Evolutionary conservation across 2,329 filamentous ascomycete species (phyloP), one percentile per base, ranked within the genome.

Genomic region (Aspergillus pseudoterreus): DNA sequence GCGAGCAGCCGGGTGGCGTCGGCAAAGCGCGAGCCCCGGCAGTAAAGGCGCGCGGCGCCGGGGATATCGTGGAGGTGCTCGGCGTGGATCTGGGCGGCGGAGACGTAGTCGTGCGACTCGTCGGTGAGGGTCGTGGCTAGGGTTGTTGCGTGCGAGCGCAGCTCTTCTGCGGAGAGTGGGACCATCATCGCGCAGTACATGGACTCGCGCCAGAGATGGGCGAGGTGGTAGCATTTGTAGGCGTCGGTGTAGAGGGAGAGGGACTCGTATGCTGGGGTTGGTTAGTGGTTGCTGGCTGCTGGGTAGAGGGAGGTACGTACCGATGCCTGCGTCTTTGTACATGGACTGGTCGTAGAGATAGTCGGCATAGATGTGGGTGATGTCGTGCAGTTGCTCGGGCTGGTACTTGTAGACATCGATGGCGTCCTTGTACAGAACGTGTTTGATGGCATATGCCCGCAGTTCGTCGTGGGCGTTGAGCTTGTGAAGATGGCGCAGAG

Each of bases 141-240:
- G 0, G 82, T 80, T 0, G 75, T 77, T n/a, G 90, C 90, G 15
- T 96, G 82, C 33, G 84, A 80, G 3, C 70, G 65, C 32, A 95
- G 76, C 12, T 87, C 81, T 0, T 78, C 75, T 0, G 77, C 62
- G 0, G 84, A 77, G 4, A 91, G 70, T 0, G 85, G 80, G 1
- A 86, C 83, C 51, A 88, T 82, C 50, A 84, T 82, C 4, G 92
- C 92, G 43, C 84, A 84, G 61, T 87, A 90, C 45, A 99, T 83
- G 21, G 90, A 90, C 70, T 99, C 92, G 47, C 89, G 90, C 94
- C 94, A 99, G 72, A 88, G 81, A 36, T 90, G 88, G 1, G 90
- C 90, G 1, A 87, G 83, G 54, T 89, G 85, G 73, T 96, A 99
- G 66, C 88, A 89, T 63, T 85, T 82, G 54, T 87, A 91, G 9